Evolutionary conservation across 2,329 filamentous ascomycete genomes (phyloP).

Genomic region (Penicillium sp.): DNA sequence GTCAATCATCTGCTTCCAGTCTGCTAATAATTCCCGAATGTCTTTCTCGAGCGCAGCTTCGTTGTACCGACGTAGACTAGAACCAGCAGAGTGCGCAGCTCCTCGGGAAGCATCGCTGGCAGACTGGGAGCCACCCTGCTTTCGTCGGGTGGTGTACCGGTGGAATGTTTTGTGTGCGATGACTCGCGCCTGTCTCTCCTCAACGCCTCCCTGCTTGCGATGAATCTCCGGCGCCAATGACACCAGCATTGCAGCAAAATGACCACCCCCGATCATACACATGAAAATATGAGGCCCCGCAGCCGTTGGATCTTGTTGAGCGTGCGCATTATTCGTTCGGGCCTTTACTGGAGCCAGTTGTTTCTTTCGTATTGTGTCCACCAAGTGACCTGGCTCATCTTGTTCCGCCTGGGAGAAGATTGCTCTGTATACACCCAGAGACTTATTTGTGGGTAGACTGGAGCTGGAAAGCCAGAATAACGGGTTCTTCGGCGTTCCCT

Average conservation of each 20-base stretch:
- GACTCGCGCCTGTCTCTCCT: slow-evolving; percentile 82
- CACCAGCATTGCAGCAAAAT: slow-evolving; percentile 96
- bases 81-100: slow-evolving; percentile 88
- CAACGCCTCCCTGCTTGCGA: slow-evolving; percentile 65
- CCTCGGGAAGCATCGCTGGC: slow-evolving; percentile 94
- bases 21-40: slow-evolving; percentile 72
- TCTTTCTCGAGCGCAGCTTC: slow-evolving; percentile 88
- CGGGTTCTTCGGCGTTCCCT: slow-evolving; percentile 65
- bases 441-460: slow-evolving; percentile 70
- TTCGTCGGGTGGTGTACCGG: slow-evolving; percentile 90
- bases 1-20: slow-evolving; percentile 86
- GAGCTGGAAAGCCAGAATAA: slow-evolving; percentile 83
- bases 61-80: slow-evolving; percentile 86
- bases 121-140: slow-evolving; percentile 93
- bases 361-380: slow-evolving; percentile 70
- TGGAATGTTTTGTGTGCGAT: slow-evolving; percentile 98
- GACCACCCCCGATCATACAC: slow-evolving; percentile 97
- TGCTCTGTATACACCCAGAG: slow-evolving; percentile 80
- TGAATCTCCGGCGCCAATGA: slow-evolving; percentile 77
- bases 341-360: slow-evolving; percentile 65
- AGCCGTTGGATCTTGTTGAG: slow-evolving; percentile 43
- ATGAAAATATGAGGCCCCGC: slow-evolving; percentile 83
- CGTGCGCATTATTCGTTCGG: slow-evolving; percentile 33
- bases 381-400: slow-evolving; percentile 59
- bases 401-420: slow-evolving; percentile 74